Percentiles rank a stretch among this genome's conserved stretches.
phyloP scores from a whole-genome alignment of 169 alveolate genomes.

The Babesia ovata region DNA sequence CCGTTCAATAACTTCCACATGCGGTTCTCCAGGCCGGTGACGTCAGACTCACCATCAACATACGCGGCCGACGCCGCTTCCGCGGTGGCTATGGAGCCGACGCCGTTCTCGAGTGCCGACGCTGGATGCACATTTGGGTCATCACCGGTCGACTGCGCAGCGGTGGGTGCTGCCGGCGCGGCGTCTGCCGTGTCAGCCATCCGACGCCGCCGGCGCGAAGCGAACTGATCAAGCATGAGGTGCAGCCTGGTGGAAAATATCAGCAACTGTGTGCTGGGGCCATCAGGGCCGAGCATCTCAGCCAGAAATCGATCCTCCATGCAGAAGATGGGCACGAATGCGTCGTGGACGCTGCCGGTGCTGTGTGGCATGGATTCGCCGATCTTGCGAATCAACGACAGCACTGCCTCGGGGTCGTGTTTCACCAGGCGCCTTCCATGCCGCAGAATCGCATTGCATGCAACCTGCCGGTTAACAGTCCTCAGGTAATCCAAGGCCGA shows the following conservation, averaged over 20 bases:
- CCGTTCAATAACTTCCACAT: conserved; percentile 58
- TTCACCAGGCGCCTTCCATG: conserved; percentile 50
- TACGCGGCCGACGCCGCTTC: not conserved
- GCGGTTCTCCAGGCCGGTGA: conserved; percentile 24
- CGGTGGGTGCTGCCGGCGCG: not conserved
- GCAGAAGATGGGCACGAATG: conserved; percentile 36
- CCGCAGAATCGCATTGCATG: conserved; percentile 42
- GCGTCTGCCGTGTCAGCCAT: not conserved
- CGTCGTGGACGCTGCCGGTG: conserved; percentile 27
- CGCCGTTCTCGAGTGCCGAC: not conserved
- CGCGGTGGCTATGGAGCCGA: not conserved
- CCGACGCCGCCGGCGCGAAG: not conserved
- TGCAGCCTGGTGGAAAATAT: conserved; percentile 37
- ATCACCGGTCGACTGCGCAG: not conserved
- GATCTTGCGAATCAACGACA: conserved; percentile 27
- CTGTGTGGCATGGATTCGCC: conserved; percentile 21
- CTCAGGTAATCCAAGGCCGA: conserved; percentile 39
- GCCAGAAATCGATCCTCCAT: conserved; percentile 40
- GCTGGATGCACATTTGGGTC: not conserved
- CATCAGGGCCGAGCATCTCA: conserved; percentile 36
- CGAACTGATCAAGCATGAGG: conserved; percentile 28
- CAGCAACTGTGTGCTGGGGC: conserved; percentile 1
- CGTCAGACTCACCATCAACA: not conserved
- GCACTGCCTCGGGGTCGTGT: conserved; percentile 18
- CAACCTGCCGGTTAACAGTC: conserved; percentile 14